Base-by-base conservation (phyloP, 495 filamentous ascomycete species). In the Penicillium verhagenii region DNA sequence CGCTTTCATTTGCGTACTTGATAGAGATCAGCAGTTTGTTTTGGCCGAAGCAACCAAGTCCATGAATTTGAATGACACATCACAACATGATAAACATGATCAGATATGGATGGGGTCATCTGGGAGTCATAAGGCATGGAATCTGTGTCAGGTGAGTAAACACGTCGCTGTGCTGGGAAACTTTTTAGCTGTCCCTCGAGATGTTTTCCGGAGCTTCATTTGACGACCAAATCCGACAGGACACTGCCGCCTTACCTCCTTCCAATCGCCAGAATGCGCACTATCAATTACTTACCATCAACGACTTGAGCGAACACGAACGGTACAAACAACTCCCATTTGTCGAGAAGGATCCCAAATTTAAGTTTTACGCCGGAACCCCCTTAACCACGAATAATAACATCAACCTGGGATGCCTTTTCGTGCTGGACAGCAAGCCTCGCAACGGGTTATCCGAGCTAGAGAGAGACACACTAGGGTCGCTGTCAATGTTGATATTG, bases 401-500 rank as follows among this genome's bases (percentile, higher is more conserved):
- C 9, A 81, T 89, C 60, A 84, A 86, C 23, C 86, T 92, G 57
- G 89, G 89, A 21, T 86, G 81, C 16, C 76, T 90, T 43, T 89
- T 85, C 50, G 74, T 90, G 11, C 61, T 89, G 5, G 87, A 91
- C 61, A 68, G 52, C 7, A 64, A 67, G 6, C 72, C 72, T 1
- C 76, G 73, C 3, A 55, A 73, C 39, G 64, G 62, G 3, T 51
- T 81, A 38, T 63, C 53, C 0, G 20, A 61, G 1, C 50, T 57
- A 25, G 73, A 81, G 44, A 72, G 69, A 52, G 71, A 72, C 21
- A 72, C 68, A 13, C 53, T 81, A 25, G 71, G 72, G 2, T 70
- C 72, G 9, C 67, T 89, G 54, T 77, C 83, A 0, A 57, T 66
- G 37, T 77, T 83, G 11, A 73, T 86, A 31, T 86, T 89, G 77